phyloP scores from a whole-genome alignment of 495 filamentous ascomycete species.

The Tuber calosporum region DNA sequence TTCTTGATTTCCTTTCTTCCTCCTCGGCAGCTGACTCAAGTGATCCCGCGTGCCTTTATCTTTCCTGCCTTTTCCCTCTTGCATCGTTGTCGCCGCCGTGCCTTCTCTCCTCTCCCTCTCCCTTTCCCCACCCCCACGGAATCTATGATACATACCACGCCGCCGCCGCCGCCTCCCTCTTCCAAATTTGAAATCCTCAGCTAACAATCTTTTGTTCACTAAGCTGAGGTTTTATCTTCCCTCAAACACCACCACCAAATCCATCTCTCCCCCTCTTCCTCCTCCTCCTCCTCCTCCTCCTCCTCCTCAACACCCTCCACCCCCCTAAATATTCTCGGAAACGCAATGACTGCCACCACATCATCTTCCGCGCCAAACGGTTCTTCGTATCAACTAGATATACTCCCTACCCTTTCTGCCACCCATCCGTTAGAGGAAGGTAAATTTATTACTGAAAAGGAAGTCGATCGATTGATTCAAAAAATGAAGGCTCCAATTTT shows the following conservation, averaged over 20 bases:
- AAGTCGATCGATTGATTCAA: slow-evolving; percentile 44
- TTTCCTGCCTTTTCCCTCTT: not conserved
- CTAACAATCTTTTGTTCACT: slow-evolving; percentile 9
- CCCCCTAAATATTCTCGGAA: not conserved
- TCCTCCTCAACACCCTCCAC: slow-evolving; percentile 1
- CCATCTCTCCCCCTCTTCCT: slow-evolving; percentile 22
- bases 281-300: too few relatives aligned
- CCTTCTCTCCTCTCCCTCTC: not conserved
- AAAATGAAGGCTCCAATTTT: slow-evolving; percentile 40
- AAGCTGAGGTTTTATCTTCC: slow-evolving; percentile 25
- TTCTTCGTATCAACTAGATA: slow-evolving; percentile 8
- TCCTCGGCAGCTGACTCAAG: not conserved
- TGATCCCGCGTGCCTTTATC: not conserved
- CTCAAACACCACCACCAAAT: not conserved
- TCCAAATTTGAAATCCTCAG: not conserved
- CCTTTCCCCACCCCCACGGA: not conserved
- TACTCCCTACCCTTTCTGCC: slow-evolving; percentile 15
- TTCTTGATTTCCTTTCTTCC: not conserved
- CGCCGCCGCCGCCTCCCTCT: not conserved
- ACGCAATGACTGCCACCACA: slow-evolving; percentile 21
- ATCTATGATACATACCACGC: not conserved
- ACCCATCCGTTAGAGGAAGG: slow-evolving; percentile 2
- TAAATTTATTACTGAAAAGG: slow-evolving; percentile 16
- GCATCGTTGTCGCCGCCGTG: not conserved
- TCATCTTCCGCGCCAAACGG: slow-evolving; percentile 6